Evolutionary conservation across 768 basidiomycete species (phyloP).

Genomic region (Polyporus arcularius): DNA sequence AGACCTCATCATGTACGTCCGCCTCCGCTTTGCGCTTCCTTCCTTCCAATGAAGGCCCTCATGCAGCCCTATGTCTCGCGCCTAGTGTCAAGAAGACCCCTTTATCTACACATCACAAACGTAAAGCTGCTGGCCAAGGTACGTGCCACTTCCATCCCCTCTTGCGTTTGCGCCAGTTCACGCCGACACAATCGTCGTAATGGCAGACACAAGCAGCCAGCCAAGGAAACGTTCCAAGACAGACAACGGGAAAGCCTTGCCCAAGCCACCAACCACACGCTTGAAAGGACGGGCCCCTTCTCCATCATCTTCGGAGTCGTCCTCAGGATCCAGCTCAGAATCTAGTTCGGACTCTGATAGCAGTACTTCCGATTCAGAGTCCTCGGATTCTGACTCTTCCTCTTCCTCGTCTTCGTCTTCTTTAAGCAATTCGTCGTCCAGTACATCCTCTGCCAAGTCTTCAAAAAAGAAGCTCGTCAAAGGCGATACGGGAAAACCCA

Average conservation of each 20-base stretch:
- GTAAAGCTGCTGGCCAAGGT: constrained; percentile 19
- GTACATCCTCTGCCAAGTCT: constrained; percentile 1
- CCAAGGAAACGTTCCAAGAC: constrained; percentile 17
- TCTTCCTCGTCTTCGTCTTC: constrained; percentile 28
- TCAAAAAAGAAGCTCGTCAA: background rate
- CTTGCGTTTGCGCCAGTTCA: background rate
- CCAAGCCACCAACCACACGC: background rate
- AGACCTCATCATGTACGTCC: constrained; percentile 32
- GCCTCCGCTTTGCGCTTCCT: background rate
- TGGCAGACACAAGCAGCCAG: background rate
- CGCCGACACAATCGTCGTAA: background rate
- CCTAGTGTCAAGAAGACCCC: constrained; percentile 23
- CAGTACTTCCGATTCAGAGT: constrained; percentile 22
- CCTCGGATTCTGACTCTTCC: constrained; percentile 32
- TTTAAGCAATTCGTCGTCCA: constrained; percentile 15
- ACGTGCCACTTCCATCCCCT: background rate
- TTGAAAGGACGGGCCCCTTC: background rate
- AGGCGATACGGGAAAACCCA: background rate
- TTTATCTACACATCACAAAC: constrained; percentile 9
- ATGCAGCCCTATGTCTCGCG: constrained; percentile 4
- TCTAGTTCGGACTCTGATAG: constrained; percentile 11
- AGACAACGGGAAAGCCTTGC: background rate
- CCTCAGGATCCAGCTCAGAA: constrained; percentile 16
- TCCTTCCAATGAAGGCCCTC: constrained; percentile 21
- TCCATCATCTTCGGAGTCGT: constrained; percentile 12